Base-by-base conservation (phyloP, 177 flowering plant species). In the Vitis hybrid region DNA sequence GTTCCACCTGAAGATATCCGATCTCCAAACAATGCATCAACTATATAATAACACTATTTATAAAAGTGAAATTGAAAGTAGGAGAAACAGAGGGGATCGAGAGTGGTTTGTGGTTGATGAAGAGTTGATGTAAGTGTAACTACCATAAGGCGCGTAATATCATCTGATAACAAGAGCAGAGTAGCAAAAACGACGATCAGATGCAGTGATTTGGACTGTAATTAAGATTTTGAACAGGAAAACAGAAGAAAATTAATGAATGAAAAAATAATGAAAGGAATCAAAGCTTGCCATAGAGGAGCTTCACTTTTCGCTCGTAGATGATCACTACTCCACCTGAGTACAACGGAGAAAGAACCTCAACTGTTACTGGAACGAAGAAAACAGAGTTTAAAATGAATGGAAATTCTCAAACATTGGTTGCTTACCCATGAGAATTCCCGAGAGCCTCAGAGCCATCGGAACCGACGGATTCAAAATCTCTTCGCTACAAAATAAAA, bases 281-380 rank as follows among this genome's bases (percentile, higher is more conserved):
- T 24, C 14, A 53, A 31, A 38, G 64, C 54, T 75, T 78, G 94
- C 97, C 99, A 31, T 82, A 88, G 3, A 95, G 92, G 54, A 94
- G 88, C 71, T 89, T 92, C 64, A 95, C 98, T 84, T 95, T 94
- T 69, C 93, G 79, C 69, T 95, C 88, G 64, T 90, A 95, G 9
- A 95, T 95, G 63, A 94, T 94, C 9, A 94, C 99, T 0, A 95
- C 98, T 54, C 99, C 99, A 67, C 98, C 99, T 94, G 75, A 65
- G 47, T 79, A 28, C n/a, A 71, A 55, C 11, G n/a, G 18, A 28
- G 28, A 22, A 8, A 68, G 20, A 24, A 4, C 13, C 44, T 10
- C 11, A 9, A 2, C 18, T 11, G 19, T 5, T 2, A 67, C 18
- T 52, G 17, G 10, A 18, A 14, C 1, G 4, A 47, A 51, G 18